Evolutionary conservation across 768 basidiomycete species (phyloP).

Genomic region (Inosperma sp.): DNA sequence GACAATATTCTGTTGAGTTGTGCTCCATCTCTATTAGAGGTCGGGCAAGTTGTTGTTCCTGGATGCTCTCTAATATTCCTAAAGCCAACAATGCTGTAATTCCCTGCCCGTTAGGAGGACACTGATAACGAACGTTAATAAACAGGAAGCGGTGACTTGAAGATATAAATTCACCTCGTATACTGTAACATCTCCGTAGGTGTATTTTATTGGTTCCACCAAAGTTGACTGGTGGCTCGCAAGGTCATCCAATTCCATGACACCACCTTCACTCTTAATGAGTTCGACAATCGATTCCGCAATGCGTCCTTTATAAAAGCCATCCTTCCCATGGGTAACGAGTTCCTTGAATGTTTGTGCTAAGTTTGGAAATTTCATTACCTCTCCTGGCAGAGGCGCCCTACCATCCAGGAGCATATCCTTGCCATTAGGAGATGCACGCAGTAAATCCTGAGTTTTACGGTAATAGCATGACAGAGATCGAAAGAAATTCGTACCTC

Average conservation of each 20-base stretch:
- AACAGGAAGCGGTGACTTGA: not conserved
- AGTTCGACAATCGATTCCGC: constrained; percentile 88
- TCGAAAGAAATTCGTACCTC: constrained; percentile 37
- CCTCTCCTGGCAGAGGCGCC: constrained; percentile 81
- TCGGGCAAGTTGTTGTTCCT: constrained; percentile 63
- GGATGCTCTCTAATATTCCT: constrained; percentile 86
- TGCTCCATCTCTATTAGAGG: constrained; percentile 80
- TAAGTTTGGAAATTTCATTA: constrained; percentile 76
- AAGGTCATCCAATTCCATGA: constrained; percentile 93
- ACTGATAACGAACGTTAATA: constrained; percentile 42
- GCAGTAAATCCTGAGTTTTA: constrained; percentile 53
- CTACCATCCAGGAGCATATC: constrained; percentile 86
- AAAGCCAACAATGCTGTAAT: constrained; percentile 90
- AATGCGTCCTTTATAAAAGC: constrained; percentile 90
- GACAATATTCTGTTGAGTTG: constrained; percentile 87
- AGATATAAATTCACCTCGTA: constrained; percentile 64
- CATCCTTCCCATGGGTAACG: constrained; percentile 78
- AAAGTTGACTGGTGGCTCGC: constrained; percentile 73
- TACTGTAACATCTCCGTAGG: constrained; percentile 81
- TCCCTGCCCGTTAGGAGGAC: constrained; percentile 97
- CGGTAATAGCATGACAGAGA: not conserved
- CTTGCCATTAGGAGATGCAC: constrained; percentile 77
- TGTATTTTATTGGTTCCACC: constrained; percentile 90
- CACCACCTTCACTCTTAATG: constrained; percentile 79
- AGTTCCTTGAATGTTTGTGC: constrained; percentile 80